Evolutionary conservation across 352 stramenopile species (phyloP), one percentile per base, ranked within the genome.

Genomic region (Chrysophaeum taylorii): DNA sequence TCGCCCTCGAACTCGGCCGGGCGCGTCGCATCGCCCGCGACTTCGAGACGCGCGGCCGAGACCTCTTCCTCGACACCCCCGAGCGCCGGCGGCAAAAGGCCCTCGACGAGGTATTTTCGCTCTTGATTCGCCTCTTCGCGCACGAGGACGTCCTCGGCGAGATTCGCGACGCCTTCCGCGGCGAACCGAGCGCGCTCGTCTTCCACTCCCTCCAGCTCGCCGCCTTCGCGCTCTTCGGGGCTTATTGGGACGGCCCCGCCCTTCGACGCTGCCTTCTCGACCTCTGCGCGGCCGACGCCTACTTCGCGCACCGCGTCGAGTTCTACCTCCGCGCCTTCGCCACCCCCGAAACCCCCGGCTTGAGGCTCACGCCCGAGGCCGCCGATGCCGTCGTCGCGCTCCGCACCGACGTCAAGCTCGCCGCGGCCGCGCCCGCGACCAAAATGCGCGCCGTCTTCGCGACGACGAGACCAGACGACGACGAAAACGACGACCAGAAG

Each of bases 201-300:
- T 66, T 66, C 57, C 27, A 66, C 57, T 27, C 31, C 12, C 57
- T 66, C 31, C 57, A 66, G 57, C 57, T 66, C 57, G 36, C 33
- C 1, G 45, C 57, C 21, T 66, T 66, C 45, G 57, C 45, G 1
- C 27, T 66, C 14, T 66, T 66, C 23, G 57, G 57, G 9, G 57
- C 57, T 2, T 66, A 35, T 35, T 45, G 57, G 57, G 57, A 66
- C 57, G 57, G 52, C 12, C 45, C 45, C 31, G 36, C 33, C 33
- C 31, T 66, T 2, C 57, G 57, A 9, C 33, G 45, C 31, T 25
- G 41, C 14, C 36, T 66, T 29, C 27, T 66, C 2, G 57, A 9
- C 14, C 57, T 66, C 12, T 66, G 57, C 57, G 33, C 15, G 2
- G 31, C 2, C n/a, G 57, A 66, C 36, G 31, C 27, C 9, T 2